These are phyloP conservation scores for Penicilliopsis zonata DNA, from an alignment of 495 filamentous ascomycete species.

Conservation along the genomic window DNA sequence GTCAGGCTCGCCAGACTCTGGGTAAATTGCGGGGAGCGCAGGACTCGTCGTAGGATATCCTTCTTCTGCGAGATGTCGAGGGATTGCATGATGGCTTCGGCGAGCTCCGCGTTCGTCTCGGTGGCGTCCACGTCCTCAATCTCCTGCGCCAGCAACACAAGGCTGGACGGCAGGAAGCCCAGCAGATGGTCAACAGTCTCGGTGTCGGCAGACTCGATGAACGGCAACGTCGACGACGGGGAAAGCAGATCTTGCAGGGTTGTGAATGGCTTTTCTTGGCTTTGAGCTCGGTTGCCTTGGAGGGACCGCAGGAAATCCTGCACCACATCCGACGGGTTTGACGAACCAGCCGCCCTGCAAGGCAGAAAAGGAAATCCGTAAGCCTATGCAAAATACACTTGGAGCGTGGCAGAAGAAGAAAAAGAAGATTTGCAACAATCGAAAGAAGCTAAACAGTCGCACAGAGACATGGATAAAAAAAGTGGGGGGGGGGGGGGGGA, in stretches of 20 bases:
- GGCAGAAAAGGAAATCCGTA: slow-evolving; percentile 12
- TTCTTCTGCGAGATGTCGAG: slow-evolving; percentile 70
- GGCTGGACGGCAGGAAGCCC: slow-evolving; percentile 58
- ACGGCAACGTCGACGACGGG: slow-evolving; percentile 60
- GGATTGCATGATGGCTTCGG: slow-evolving; percentile 60
- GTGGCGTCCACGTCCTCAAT: slow-evolving; percentile 40
- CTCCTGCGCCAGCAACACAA: slow-evolving; percentile 63
- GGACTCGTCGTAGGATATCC: slow-evolving; percentile 63
- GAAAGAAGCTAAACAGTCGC: not conserved
- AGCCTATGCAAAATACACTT: slow-evolving; percentile 2
- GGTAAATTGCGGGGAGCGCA: slow-evolving; percentile 83
- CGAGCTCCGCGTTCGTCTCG: slow-evolving; percentile 53
- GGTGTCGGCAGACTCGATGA: slow-evolving; percentile 53
- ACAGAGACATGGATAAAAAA: too few species aligned
- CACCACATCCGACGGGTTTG: slow-evolving; percentile 54
- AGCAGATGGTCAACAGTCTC: slow-evolving; percentile 62
- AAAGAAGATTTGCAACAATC: not conserved
- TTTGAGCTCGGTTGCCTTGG: slow-evolving; percentile 39
- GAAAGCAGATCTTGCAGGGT: slow-evolving; percentile 80
- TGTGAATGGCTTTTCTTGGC: slow-evolving; percentile 58
- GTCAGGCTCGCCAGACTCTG: slow-evolving; percentile 80
- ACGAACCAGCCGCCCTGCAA: slow-evolving; percentile 24
- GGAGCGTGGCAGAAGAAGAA: not conserved
- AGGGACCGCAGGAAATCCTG: slow-evolving; percentile 84
- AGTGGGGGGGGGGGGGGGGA: too few species aligned